phyloP scores from a whole-genome alignment of 2,329 filamentous ascomycete species.

The Neurospora crassa region DNA sequence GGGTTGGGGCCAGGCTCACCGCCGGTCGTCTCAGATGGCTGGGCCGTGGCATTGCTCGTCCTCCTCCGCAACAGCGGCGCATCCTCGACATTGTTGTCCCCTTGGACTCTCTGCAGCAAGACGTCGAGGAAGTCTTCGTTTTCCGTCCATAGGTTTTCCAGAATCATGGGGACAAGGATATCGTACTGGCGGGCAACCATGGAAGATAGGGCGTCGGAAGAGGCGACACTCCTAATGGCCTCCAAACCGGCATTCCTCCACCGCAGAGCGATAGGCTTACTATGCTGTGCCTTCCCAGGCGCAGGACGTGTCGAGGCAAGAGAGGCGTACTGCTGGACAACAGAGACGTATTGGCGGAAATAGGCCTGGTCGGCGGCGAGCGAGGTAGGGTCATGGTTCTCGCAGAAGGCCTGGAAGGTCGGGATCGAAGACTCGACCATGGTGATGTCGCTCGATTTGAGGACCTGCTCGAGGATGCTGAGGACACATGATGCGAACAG shows the following conservation, averaged over 20 bases:
- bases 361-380: constrained; percentile 81
- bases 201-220: constrained; percentile 68
- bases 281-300: constrained; percentile 45
- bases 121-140: constrained; percentile 59
- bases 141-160: constrained; percentile 77
- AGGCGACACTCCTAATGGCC: constrained; percentile 72
- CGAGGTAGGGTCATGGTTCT: constrained; percentile 75
- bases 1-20: constrained; percentile 54
- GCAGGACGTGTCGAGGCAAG: constrained; percentile 59
- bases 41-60: constrained; percentile 70
- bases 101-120: constrained; percentile 56
- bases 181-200: constrained; percentile 68
- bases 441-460: constrained; percentile 78
- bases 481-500: constrained; percentile 81
- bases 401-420: constrained; percentile 82
- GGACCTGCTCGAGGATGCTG: constrained; percentile 71
- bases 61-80: constrained; percentile 57
- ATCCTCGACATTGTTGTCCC: constrained; percentile 58
- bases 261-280: constrained; percentile 65
- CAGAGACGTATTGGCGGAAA: constrained; percentile 69
- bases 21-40: constrained; percentile 43
- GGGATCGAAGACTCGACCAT: constrained; percentile 86
- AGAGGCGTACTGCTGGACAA: constrained; percentile 69
- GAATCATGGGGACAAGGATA: constrained; percentile 71
- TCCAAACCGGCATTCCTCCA: constrained; percentile 67